Conservation (phyloP, 192 early-diverging fungal species). For the Phycomyces nitens region DNA sequence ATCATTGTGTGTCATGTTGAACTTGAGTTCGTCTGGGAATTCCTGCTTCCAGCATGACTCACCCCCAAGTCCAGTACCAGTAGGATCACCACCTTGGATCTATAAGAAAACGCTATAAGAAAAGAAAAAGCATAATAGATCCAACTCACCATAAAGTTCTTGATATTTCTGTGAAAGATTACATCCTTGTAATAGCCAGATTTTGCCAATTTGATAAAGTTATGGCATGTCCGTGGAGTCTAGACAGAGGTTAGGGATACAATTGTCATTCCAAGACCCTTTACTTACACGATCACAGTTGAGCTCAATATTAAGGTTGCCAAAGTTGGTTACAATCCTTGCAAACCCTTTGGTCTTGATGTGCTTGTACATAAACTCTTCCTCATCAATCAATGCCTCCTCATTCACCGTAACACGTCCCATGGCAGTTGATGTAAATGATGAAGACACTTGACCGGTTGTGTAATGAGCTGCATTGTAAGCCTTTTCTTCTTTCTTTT, state of each 20-base stretch:
- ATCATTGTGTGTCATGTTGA: constrained; percentile 68
- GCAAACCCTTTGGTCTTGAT: constrained; percentile 82
- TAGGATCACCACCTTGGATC: constrained; percentile 96
- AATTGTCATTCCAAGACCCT: no score
- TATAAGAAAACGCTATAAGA: constrained; percentile 12
- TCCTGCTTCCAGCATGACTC: constrained; percentile 64
- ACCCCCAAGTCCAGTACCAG: constrained; percentile 89
- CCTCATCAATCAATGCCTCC: constrained; percentile 65
- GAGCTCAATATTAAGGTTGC: constrained; percentile 78
- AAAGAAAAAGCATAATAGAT: constrained; percentile 1
- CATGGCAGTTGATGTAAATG: constrained; percentile 86
- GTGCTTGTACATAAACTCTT: constrained; percentile 85
- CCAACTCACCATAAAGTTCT: constrained; percentile 83
- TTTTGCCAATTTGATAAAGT: constrained; percentile 87
- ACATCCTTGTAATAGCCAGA: constrained; percentile 81
- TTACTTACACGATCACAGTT: constrained; percentile 63
- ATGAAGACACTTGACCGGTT: constrained; percentile 68
- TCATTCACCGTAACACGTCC: constrained; percentile 69
- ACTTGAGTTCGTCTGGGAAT: constrained; percentile 68
- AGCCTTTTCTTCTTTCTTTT: constrained; percentile 46
- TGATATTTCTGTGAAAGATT: constrained; percentile 82
- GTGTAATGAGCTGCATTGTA: constrained; percentile 86
- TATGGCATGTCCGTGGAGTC: constrained; percentile 86
- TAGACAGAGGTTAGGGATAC: no score
- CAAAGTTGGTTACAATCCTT: constrained; percentile 77